Conservation (phyloP, 192 early-diverging fungal species). For the Backusella sp. region DNA sequence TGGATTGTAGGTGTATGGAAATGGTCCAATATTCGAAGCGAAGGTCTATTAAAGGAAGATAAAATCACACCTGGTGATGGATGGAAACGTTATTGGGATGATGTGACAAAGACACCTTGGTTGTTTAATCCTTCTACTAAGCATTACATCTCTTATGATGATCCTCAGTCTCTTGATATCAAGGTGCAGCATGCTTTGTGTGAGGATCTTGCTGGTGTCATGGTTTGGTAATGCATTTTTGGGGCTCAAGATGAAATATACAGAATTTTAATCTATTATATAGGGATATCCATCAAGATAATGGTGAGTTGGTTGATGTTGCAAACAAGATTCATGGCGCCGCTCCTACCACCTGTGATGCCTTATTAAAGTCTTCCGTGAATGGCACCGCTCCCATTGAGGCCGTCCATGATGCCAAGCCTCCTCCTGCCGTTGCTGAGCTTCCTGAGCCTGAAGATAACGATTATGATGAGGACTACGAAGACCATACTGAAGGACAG, state of each 20-base stretch:
- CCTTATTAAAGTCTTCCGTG: background rate
- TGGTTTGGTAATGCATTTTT: slow-evolving; percentile 48
- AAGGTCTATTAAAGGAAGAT: slow-evolving; percentile 44
- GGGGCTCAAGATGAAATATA: too few relatives aligned
- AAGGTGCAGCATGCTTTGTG: slow-evolving; percentile 59
- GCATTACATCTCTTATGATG: slow-evolving; percentile 77
- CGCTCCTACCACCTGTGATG: background rate
- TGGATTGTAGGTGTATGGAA: slow-evolving; percentile 48
- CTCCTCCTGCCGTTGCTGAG: background rate
- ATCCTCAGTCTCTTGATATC: slow-evolving; percentile 55
- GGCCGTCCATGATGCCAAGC: background rate
- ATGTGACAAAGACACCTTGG: slow-evolving; percentile 50
- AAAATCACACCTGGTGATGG: slow-evolving; percentile 43
- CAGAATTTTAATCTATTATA: background rate
- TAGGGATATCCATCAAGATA: slow-evolving; percentile 40
- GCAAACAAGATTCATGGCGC: slow-evolving; percentile 21
- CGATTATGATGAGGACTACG: background rate
- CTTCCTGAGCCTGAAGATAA: background rate
- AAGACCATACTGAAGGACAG: background rate
- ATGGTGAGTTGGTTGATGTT: slow-evolving; percentile 27
- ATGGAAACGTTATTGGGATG: slow-evolving; percentile 59
- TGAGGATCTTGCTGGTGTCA: slow-evolving; percentile 59
- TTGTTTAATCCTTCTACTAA: slow-evolving; percentile 54
- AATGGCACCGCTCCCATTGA: background rate
- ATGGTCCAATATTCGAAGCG: slow-evolving; percentile 53